Evolutionary conservation across 768 basidiomycete genomes (phyloP), one percentile per base, ranked within the genome.

Genomic region (Flagelloscypha sp.): DNA sequence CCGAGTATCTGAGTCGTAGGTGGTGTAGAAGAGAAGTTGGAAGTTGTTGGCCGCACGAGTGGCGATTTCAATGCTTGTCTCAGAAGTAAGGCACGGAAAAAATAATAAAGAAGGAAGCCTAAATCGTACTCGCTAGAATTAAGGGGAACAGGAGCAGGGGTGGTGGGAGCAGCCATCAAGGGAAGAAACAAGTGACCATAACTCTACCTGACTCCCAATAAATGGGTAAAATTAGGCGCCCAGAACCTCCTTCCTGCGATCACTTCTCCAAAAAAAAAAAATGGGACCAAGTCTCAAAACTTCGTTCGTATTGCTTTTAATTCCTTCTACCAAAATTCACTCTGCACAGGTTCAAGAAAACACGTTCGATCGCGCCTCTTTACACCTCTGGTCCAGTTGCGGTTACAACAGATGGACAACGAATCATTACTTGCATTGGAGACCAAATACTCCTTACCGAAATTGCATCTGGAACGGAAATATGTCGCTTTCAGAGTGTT

Each of bases 361-460:
- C 58, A 13, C 70, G 80, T 35, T 66, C 73, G 9, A 79, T 90
- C 35, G 72, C 70, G 24, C 89, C 93, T 3, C 60, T 94, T 28
- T 86, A 95, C 53, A 98, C 94, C 2, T 76, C 76, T 25, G 95
- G 95, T 20, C 84, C 89, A 11, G 77, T 92, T 18, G 76, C 84
- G 8, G 65, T 87, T 31, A 79, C 87, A 4, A 56, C 62, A 30
- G 87, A 97, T 63, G 92, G 87, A 31, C 65, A 61, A 36, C 79
- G 69, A 58, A 67, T 98, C 21, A 71, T 90, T 34, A 90, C 89
- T 24, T 92, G 90, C 44, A 75, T 98, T 9, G 81, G 74, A 28
- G 90, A 93, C 49, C 80, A 90, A 41, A 79, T 85, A 5, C 53
- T 97, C 12, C 59, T 93, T 32, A 94, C 90, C 13, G 79, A 92